Conservation (phyloP, 2,329 filamentous ascomycete genomes). For the Diplodia seriata region DNA sequence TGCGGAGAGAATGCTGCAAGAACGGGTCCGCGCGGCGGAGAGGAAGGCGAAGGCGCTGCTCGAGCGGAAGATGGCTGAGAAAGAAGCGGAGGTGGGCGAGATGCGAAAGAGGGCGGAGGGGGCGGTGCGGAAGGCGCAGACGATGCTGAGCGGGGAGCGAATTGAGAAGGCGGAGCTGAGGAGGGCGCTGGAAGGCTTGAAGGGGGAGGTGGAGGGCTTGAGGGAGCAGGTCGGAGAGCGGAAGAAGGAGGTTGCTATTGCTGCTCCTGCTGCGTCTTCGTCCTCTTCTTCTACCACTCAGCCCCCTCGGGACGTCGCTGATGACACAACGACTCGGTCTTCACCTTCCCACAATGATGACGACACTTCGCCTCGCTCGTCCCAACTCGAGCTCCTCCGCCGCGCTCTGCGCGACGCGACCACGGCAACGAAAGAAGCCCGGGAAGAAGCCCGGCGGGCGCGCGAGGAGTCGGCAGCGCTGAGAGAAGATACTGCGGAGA, state of each 20-base stretch:
- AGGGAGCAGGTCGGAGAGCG: neutral
- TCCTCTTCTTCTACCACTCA: neutral
- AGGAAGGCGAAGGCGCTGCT: conserved; percentile 2
- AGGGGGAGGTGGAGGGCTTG: conserved; percentile 22
- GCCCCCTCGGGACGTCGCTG: neutral
- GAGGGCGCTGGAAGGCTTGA: conserved; percentile 12
- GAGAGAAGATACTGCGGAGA: conserved; percentile 5
- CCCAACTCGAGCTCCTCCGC: conserved; percentile 17
- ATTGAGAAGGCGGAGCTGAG: conserved; percentile 23
- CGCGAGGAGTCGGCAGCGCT: conserved; percentile 7
- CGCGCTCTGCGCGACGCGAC: conserved; percentile 9
- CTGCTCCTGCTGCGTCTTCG: neutral
- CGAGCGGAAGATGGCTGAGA: conserved; percentile 4
- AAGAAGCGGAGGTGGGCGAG: neutral
- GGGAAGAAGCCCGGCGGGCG: neutral
- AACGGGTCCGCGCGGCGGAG: neutral
- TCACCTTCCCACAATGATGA: neutral
- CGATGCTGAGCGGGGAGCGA: conserved; percentile 21
- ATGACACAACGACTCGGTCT: neutral
- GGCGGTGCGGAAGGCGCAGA: conserved; percentile 22
- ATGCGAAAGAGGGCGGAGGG: conserved; percentile 23
- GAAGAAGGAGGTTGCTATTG: neutral
- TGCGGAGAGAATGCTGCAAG: neutral
- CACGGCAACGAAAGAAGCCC: conserved; percentile 1
- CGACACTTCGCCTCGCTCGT: neutral